These are phyloP conservation scores for Lobosporangium transversale DNA, from an alignment of 192 early-diverging fungal species.

Conservation along the genomic window DNA sequence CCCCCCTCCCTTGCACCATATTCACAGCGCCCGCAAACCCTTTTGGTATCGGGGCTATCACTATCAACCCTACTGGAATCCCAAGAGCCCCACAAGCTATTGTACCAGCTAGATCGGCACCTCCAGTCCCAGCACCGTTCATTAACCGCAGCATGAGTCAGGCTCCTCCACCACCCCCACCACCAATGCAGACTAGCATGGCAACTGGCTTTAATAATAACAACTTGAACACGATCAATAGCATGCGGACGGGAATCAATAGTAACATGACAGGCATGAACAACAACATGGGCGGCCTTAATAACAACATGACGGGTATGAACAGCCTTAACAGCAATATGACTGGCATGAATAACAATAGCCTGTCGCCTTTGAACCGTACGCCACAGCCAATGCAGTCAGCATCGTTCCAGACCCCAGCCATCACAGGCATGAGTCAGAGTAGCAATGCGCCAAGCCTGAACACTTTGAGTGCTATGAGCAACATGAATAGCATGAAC, in stretches of 20 bases:
- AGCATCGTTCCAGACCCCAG: conserved; percentile 29
- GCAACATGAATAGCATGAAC: conserved; percentile 10
- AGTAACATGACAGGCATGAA: conserved; percentile 35
- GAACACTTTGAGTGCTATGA: conserved; percentile 27
- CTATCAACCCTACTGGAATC: conserved; percentile 45
- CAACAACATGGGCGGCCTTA: conserved; percentile 14
- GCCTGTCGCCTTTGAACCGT: conserved; percentile 19
- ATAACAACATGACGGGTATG: conserved; percentile 11
- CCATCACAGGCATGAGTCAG: conserved; percentile 30
- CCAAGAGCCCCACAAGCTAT: conserved; percentile 29
- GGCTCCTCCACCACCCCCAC: conserved; percentile 44
- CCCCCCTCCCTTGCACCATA: not conserved
- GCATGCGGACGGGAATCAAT: conserved; percentile 33
- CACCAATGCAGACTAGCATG: conserved; percentile 50
- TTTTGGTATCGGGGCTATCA: conserved; percentile 47
- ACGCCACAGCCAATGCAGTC: conserved; percentile 20
- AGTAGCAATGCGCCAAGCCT: conserved; percentile 26
- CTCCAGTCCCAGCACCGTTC: conserved; percentile 46
- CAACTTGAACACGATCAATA: conserved; percentile 34
- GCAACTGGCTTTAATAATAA: conserved; percentile 46
- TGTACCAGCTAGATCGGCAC: conserved; percentile 38
- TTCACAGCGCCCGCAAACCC: conserved; percentile 37
- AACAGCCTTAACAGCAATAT: conserved; percentile 8
- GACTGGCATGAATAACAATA: conserved; percentile 23
- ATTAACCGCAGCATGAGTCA: conserved; percentile 45